Conservation (phyloP, 345 rosid species). For the Heritiera littoralis region DNA sequence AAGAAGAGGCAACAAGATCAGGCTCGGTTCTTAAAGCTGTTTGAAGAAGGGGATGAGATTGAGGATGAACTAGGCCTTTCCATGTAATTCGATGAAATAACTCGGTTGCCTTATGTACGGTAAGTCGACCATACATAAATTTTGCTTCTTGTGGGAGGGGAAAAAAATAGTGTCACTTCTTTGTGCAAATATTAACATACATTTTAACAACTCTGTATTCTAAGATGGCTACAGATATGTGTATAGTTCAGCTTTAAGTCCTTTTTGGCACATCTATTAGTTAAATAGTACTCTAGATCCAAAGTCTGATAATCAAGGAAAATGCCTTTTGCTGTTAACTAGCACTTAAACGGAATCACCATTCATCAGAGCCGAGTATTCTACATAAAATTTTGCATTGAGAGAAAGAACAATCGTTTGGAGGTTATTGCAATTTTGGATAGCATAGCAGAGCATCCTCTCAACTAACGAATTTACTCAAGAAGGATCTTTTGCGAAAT, state of each 20-base stretch:
- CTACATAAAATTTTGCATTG: neutral
- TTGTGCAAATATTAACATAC: neutral
- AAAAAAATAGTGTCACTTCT: conserved; percentile 1
- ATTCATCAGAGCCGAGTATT: conserved; percentile 7
- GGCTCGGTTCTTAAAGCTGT: conserved; percentile 80
- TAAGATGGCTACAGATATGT: conserved; percentile 11
- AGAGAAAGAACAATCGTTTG: neutral
- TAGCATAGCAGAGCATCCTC: neutral
- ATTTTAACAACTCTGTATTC: neutral
- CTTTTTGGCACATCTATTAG: neutral
- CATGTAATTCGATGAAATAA: conserved; percentile 29
- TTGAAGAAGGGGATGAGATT: conserved; percentile 85
- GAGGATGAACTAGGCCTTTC: conserved; percentile 72
- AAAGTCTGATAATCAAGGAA: neutral
- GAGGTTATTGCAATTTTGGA: neutral
- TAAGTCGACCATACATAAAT: conserved; percentile 24
- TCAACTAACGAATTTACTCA: neutral
- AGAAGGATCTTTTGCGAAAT: no score
- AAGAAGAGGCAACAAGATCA: conserved; percentile 83
- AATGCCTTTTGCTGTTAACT: neutral
- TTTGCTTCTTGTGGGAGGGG: conserved; percentile 24
- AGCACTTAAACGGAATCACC: conserved; percentile 3
- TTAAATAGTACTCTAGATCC: neutral
- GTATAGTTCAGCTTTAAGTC: neutral
- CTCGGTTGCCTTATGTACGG: conserved; percentile 36